Base-by-base conservation (phyloP, 2,329 filamentous ascomycete species). In the Calcarisporium arbuscula region DNA sequence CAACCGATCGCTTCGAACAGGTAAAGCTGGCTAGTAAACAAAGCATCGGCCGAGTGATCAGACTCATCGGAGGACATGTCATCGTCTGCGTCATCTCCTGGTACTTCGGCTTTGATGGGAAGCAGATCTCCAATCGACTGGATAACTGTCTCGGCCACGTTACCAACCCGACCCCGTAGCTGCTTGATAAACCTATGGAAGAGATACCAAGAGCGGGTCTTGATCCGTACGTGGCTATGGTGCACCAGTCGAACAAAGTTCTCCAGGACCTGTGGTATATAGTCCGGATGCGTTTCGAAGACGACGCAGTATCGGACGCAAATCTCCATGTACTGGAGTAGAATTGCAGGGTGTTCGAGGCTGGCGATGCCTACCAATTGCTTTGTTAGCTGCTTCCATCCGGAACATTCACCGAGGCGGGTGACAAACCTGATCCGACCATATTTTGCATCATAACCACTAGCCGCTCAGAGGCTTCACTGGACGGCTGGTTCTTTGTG, bases 241-340 rank as follows among this genome's bases (percentile, higher is more conserved):
- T 96, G 94, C 4, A 92, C 85, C 30, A 95, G 75, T 10, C 81
- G 78, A 29, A 98, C 85, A 58, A 98, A 96, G 53, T 83, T 88
- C 52, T 95, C 88, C 27, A 98, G 70, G 2, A 92, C 87, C 44
- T 81, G 82, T 3, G 86, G 85, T 32, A 96, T 94, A 41, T 86
- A 80, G 16, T 82, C 70, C 19, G 80, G 72, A 52, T 95, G 85
- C 36, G 79, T 78, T 53, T 96, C 89, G 55, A 98, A 96, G 58
- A 95, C 94, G 19, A 80, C 77, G 55, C 82, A 85, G 61, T 98
- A 98, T 32, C 92, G 82, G 36, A 95, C 89, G 57, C 89, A 95
- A 22, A 95, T 94, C 58, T 98, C 92, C 89, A 98, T 95, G 54
- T 94, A 98, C 61, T 95, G 88, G 16, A 98, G 70, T 44, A 95